Evolutionary conservation across 2,329 filamentous ascomycete genomes (phyloP).

Genomic region (Colletotrichum lupini): DNA sequence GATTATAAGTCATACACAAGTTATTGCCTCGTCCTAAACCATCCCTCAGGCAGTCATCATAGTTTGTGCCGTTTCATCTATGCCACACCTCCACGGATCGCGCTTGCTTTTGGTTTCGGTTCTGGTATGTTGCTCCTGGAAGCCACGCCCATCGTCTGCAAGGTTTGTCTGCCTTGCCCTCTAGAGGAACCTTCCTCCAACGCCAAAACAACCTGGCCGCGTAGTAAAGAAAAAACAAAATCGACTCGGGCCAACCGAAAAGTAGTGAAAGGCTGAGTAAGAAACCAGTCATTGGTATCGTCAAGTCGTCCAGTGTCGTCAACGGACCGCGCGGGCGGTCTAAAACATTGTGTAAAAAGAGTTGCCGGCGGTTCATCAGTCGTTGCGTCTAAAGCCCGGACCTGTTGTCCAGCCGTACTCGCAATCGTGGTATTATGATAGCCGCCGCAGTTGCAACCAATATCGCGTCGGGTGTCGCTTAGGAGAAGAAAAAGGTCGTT

Average conservation of each 20-base stretch:
- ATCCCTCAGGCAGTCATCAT: slow-evolving; percentile 16
- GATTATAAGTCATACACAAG: slow-evolving; percentile 37
- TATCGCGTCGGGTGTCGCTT: not conserved
- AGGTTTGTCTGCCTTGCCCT: slow-evolving; percentile 24
- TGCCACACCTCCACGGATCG: slow-evolving; percentile 18
- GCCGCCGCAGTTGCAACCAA: not conserved
- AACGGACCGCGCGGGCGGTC: slow-evolving; percentile 25
- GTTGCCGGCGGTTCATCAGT: slow-evolving; percentile 14
- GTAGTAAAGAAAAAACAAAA: slow-evolving; percentile 18
- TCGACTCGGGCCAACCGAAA: slow-evolving; percentile 20
- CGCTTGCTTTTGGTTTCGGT: slow-evolving; percentile 24
- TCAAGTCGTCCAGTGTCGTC: slow-evolving; percentile 36
- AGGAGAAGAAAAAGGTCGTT: slow-evolving; percentile 17
- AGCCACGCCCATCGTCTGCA: slow-evolving; percentile 14
- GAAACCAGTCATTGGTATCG: slow-evolving; percentile 37
- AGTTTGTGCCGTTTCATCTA: slow-evolving; percentile 23
- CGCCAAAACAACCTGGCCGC: slow-evolving; percentile 34
- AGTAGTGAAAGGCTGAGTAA: slow-evolving; percentile 23
- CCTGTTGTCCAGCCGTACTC: not conserved
- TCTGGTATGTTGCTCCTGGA: slow-evolving; percentile 22
- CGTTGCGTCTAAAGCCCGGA: slow-evolving; percentile 8
- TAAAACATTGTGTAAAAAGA: slow-evolving; percentile 27
- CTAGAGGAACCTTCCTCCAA: slow-evolving; percentile 30
- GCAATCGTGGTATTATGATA: slow-evolving; percentile 15
- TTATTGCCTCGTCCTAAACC: slow-evolving; percentile 23